Conservation (phyloP, 768 basidiomycete species). For the Cystofilobasidium ferigula region DNA sequence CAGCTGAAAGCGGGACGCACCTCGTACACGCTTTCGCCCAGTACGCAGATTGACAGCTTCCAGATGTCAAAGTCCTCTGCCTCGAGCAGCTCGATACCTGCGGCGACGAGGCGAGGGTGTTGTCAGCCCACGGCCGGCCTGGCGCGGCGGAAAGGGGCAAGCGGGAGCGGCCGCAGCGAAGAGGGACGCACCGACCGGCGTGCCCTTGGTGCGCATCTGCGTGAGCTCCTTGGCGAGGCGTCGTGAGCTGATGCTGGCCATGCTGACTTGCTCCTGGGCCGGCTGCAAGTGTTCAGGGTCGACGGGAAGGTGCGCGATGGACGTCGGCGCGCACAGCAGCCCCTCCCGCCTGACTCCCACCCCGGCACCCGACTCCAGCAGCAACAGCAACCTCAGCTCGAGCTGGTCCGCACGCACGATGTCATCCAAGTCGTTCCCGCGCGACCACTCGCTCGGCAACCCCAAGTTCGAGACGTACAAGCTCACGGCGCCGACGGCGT, state of each 20-base stretch:
- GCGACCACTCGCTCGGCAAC: constrained; percentile 52
- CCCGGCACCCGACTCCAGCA: too few species aligned
- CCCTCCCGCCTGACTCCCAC: not conserved
- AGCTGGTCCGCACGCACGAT: not conserved
- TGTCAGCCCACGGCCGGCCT: too few species aligned
- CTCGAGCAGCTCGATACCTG: constrained; percentile 24
- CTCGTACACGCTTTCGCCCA: constrained; percentile 26
- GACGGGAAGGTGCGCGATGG: not conserved
- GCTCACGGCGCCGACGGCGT: constrained; percentile 48
- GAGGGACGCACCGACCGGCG: constrained; percentile 3
- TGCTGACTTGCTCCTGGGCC: not conserved
- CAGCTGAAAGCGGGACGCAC: not conserved
- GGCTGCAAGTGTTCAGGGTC: not conserved
- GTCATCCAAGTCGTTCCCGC: constrained; percentile 27
- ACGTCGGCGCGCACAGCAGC: not conserved
- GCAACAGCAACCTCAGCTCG: not conserved
- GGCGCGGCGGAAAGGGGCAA: not conserved
- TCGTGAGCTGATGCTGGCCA: not conserved
- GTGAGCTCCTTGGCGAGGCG: constrained; percentile 27
- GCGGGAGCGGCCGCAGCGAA: not conserved
- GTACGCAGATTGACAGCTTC: constrained; percentile 23
- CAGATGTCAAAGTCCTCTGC: constrained; percentile 24
- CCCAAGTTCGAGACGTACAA: constrained; percentile 79
- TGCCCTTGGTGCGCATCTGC: constrained; percentile 16
- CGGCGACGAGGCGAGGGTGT: too few species aligned